Evolutionary conservation across 306 rosid species (phyloP).

Genomic region (Cucumis hystrix): DNA sequence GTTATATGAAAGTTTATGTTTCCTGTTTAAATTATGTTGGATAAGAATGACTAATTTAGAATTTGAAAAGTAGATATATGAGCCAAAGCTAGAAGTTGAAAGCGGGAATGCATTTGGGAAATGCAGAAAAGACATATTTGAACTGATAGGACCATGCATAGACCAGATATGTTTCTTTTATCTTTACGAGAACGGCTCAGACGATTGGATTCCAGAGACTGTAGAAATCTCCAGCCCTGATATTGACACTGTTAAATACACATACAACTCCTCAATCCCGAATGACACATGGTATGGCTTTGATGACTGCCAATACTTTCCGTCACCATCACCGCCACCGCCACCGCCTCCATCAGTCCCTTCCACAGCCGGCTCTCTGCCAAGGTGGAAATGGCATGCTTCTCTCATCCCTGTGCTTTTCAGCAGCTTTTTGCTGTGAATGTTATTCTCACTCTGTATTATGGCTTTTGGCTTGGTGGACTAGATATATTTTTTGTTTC

Average conservation of each 20-base stretch:
- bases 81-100: slow-evolving; percentile 4
- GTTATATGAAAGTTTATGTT: neutral
- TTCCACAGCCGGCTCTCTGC: neutral
- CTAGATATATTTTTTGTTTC: neutral
- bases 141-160: neutral
- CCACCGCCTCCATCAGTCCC: neutral
- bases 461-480: neutral
- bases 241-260: neutral
- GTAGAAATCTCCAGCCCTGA: slow-evolving; percentile 4
- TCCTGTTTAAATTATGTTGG: neutral
- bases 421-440: neutral
- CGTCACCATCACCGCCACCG: neutral
- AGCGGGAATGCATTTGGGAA: neutral
- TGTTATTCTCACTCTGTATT: neutral
- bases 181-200: neutral
- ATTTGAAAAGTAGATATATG: neutral
- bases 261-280: neutral
- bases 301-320: neutral
- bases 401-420: neutral
- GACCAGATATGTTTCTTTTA: slow-evolving; percentile 3
- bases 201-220: slow-evolving; percentile 3
- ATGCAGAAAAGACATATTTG: neutral
- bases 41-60: neutral
- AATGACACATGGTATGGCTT: slow-evolving; percentile 7
- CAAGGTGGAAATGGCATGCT: neutral